phyloP scores from a whole-genome alignment of 2,329 filamentous ascomycete species.

The Proliferodiscus dingleyae region DNA sequence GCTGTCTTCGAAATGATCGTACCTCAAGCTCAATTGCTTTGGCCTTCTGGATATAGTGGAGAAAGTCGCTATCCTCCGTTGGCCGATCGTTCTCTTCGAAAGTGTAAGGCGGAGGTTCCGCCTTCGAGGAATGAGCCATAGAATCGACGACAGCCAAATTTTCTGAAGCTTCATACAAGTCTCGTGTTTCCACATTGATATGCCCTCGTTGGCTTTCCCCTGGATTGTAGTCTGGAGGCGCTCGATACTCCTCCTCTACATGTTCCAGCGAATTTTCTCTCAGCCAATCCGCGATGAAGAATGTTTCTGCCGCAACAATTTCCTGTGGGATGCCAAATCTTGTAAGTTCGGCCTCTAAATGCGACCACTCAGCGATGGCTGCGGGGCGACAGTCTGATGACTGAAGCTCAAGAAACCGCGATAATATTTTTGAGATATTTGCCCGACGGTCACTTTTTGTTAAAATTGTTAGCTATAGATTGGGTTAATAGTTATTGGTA shows the following conservation, averaged over 20 bases:
- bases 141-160: background rate
- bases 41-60: slow-evolving; percentile 13
- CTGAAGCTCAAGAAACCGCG: slow-evolving; percentile 8
- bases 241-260: slow-evolving; percentile 3
- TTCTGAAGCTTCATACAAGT: slow-evolving; percentile 7
- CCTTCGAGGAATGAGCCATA: background rate
- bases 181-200: slow-evolving; percentile 9
- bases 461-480: background rate
- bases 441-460: slow-evolving; percentile 6
- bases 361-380: slow-evolving; percentile 12
- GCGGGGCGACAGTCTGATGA: slow-evolving; percentile 6
- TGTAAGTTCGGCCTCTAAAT: slow-evolving; percentile 10
- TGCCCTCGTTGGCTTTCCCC: slow-evolving; percentile 1
- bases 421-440: slow-evolving; percentile 8
- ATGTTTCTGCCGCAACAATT: slow-evolving; percentile 16
- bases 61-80: slow-evolving; percentile 13
- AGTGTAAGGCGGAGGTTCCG: slow-evolving; percentile 16
- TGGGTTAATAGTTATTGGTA: background rate
- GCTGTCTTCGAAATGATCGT: slow-evolving; percentile 5
- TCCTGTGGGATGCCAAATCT: slow-evolving; percentile 12
- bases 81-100: slow-evolving; percentile 14
- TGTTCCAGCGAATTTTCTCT: slow-evolving; percentile 3
- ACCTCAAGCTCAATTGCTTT: slow-evolving; percentile 10
- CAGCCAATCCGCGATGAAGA: slow-evolving; percentile 19
- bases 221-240: slow-evolving; percentile 15